Base-by-base conservation (phyloP, 805 yeast genomes). In the Priceomyces medius region DNA sequence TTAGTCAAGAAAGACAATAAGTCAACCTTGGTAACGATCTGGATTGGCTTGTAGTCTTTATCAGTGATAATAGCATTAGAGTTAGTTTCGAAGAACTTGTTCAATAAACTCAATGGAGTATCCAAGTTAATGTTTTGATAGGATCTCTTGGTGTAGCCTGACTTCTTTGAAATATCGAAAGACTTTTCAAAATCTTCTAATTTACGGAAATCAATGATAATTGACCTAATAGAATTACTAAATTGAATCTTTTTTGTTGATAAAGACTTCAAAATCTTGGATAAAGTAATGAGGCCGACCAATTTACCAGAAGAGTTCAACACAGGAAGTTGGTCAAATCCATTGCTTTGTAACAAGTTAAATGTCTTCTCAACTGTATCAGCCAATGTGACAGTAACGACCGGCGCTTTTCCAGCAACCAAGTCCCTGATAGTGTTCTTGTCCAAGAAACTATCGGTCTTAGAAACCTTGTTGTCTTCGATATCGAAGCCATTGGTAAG, bases 1-100 rank as follows among this genome's bases (percentile, higher is more conserved):
- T 68, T 68, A 40, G 77, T 66, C 55, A 73, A 62, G 58, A 56
- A 73, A 3, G 84, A 77, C 54, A 87, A 72, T 61, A 87, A 73
- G 63, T 87, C 96, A 57, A 87, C 91, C 73, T 87, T 87, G 45
- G 96, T 87, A 43, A 86, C 96, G 45, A 87, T 83, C 61, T 87
- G 91, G 35, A 85, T 74, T 37, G 95, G 93, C 56, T 76, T 82
- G 56, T 75, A 71, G 31, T 81, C 81, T 4, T 64, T 66, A 55
- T 84, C 90, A 35, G 95, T 86, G 44, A 87, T 85, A 53, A 87
- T 78, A 27, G 93, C 95, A 50, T 86, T 81, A 9, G 95, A 85
- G 64, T 85, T 83, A 56, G 82, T 85, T 69, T 87, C 96, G 54
- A 87, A 87, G 66, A 87, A 87, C 56, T 76, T 75, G 70, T 83